Conservation (phyloP, 176 grass and related monocot species). For the Oryza punctata region DNA sequence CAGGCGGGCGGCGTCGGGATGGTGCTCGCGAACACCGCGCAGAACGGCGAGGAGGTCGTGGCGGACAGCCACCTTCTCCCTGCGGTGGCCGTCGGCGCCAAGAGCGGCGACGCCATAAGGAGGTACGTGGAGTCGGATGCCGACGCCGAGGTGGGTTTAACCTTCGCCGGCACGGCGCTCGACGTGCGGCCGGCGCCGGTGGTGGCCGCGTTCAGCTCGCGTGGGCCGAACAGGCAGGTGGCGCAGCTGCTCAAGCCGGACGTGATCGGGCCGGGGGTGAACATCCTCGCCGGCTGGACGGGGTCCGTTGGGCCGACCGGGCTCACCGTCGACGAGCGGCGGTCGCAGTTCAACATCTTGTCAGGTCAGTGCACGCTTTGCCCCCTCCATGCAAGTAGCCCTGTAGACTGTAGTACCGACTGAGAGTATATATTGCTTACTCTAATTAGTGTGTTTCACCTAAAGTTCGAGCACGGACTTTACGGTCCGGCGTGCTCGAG, state of each 20-base stretch:
- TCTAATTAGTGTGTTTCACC: neutral
- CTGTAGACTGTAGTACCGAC: neutral
- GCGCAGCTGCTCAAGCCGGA: slow-evolving; percentile 91
- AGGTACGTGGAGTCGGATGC: slow-evolving; percentile 51
- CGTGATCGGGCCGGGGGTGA: slow-evolving; percentile 81
- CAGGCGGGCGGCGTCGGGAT: slow-evolving; percentile 76
- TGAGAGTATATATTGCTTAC: neutral
- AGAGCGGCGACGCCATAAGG: slow-evolving; percentile 63
- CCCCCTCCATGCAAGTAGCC: neutral
- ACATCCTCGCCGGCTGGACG: slow-evolving; percentile 89
- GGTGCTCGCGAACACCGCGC: slow-evolving; percentile 71
- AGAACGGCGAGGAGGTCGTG: slow-evolving; percentile 79
- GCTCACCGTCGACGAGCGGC: slow-evolving; percentile 58
- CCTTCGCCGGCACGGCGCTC: slow-evolving; percentile 67
- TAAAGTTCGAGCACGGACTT: neutral
- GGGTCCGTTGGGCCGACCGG: slow-evolving; percentile 66
- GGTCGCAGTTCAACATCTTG: slow-evolving; percentile 71
- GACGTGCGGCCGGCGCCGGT: slow-evolving; percentile 79
- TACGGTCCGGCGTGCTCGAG: neutral
- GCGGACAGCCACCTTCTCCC: slow-evolving; percentile 87
- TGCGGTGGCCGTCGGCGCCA: slow-evolving; percentile 68
- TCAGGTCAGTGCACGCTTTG: slow-evolving; percentile 59
- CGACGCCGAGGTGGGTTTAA: slow-evolving; percentile 48
- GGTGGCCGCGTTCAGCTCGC: slow-evolving; percentile 92
- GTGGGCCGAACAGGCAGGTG: slow-evolving; percentile 69